Evolutionary conservation across 495 filamentous ascomycete genomes (phyloP).

Genomic region (Pyrenula aspistea): DNA sequence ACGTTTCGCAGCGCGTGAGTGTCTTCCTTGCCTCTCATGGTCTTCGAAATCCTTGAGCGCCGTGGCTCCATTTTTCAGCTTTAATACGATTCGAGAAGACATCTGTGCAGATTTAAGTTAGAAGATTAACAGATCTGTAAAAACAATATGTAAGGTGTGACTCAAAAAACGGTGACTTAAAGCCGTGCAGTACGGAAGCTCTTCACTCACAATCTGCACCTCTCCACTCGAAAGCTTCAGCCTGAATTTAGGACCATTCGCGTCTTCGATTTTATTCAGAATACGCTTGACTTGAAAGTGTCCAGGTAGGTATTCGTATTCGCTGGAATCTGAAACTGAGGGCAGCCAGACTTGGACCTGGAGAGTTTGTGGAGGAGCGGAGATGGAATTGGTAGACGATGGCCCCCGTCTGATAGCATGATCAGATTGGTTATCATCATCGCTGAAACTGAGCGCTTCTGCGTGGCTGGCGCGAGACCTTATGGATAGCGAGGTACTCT

Average conservation of each 20-base stretch:
- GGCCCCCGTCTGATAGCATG: too few species aligned
- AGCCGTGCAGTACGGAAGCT: background rate
- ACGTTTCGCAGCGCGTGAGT: background rate
- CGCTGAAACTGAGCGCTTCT: background rate
- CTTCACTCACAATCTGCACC: slow-evolving; percentile 25
- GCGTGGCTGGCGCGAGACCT: background rate
- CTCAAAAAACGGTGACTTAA: background rate
- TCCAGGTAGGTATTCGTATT: slow-evolving; percentile 36
- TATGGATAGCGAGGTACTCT: background rate
- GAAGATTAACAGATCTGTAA: slow-evolving; percentile 15
- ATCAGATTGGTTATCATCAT: background rate
- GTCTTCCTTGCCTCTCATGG: background rate
- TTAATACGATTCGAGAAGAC: slow-evolving; percentile 10
- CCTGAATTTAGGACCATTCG: slow-evolving; percentile 20
- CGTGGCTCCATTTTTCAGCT: slow-evolving; percentile 17
- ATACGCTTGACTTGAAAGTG: slow-evolving; percentile 28
- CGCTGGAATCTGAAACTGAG: slow-evolving; percentile 19
- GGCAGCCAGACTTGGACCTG: slow-evolving; percentile 28
- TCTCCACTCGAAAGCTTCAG: slow-evolving; percentile 36
- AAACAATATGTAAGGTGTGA: slow-evolving; percentile 6
- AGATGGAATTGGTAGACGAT: too few species aligned
- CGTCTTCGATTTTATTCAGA: slow-evolving; percentile 19
- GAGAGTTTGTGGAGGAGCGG: background rate
- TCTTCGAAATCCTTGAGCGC: slow-evolving; percentile 18
- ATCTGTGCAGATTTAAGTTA: background rate